Percentiles rank a stretch among this genome's conserved stretches.
Conservation (phyloP, 208 protist species). For the Trypanosoma lewisi region DNA sequence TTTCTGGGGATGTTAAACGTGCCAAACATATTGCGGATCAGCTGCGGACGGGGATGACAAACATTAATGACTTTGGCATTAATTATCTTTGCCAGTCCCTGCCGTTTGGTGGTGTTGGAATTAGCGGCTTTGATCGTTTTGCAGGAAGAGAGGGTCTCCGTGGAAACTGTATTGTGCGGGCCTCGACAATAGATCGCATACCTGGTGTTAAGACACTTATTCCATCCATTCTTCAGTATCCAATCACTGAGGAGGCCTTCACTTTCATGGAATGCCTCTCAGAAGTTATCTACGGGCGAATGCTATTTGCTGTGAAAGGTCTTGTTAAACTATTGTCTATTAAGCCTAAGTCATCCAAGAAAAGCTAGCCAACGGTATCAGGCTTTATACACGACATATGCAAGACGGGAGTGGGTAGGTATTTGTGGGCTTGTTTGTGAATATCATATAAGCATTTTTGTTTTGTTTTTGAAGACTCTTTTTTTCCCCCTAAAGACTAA, state of each 20-base stretch:
- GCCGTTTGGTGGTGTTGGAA: slow-evolving; percentile 94
- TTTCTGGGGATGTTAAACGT: slow-evolving; percentile 73
- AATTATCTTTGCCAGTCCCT: slow-evolving; percentile 96
- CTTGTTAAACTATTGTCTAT: slow-evolving; percentile 52
- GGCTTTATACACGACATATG: too few species aligned
- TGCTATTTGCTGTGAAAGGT: slow-evolving; percentile 46
- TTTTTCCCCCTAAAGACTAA: too few species aligned
- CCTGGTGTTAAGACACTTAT: slow-evolving; percentile 84
- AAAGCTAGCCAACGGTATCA: background rate
- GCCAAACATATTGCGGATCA: slow-evolving; percentile 81
- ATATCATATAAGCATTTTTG: too few species aligned
- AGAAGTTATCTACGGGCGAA: slow-evolving; percentile 68
- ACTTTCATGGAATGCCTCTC: slow-evolving; percentile 79
- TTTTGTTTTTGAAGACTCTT: too few species aligned
- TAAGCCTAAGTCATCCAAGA: slow-evolving; percentile 34
- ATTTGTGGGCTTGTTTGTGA: too few species aligned
- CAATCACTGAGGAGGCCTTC: slow-evolving; percentile 67
- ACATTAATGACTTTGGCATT: slow-evolving; percentile 95
- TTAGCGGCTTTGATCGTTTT: slow-evolving; percentile 95
- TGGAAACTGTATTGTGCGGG: slow-evolving; percentile 87
- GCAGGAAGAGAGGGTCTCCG: slow-evolving; percentile 92
- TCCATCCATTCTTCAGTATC: slow-evolving; percentile 83
- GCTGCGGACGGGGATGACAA: slow-evolving; percentile 88
- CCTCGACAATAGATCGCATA: slow-evolving; percentile 81
- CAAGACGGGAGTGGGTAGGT: too few species aligned